Base-by-base conservation (phyloP, 108 stramenopile genomes). In the Nitzschia palea region DNA sequence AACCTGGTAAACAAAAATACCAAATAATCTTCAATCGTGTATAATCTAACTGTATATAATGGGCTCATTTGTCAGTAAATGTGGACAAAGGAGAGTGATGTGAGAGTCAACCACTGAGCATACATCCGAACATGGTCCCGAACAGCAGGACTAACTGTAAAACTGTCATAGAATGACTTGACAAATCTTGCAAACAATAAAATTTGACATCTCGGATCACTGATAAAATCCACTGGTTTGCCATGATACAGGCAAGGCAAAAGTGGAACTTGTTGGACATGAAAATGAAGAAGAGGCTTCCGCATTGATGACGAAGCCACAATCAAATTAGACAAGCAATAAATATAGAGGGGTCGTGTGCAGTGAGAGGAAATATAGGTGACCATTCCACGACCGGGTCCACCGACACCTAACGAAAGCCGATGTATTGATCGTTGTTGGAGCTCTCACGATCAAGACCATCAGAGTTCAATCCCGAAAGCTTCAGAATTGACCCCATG, bases 71-170 rank as follows among this genome's bases (percentile, higher is more conserved):
- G n/a, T n/a, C n/a, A n/a, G n/a, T n/a, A n/a, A n/a, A n/a, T n/a
- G n/a, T n/a, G n/a, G n/a, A n/a, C n/a, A n/a, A n/a, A n/a, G n/a
- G n/a, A n/a, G 23, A 50, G 69, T 59, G 71, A 64, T 55, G 62
- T 47, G 72, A 51, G 64, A 34, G 64, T 55, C 64, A 65, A 73
- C 72, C 72, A 59, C 72, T 59, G 60, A 57, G 31, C 55, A 18
- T 29, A 50, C 32, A 56, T 28, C 52, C 6, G 42, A 34, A 73
- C 34, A 70, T 35, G 15, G 45, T 47, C 55, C 56, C 45, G 44
- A 68, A 57, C 67, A 53, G 67, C 67, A 68, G 67, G 67, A 68
- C 29, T 29, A 56, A n/a, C n/a, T n/a, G n/a, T n/a, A n/a, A 66
- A 40, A 23, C 10, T 55, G 25, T 40, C 40, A 42, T 34, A 22